A percentile compares a stretch with the other conserved stretches of the same genome.
Conservation (phyloP, 1,139 yeast species). For the Yueomyces sp. region DNA sequence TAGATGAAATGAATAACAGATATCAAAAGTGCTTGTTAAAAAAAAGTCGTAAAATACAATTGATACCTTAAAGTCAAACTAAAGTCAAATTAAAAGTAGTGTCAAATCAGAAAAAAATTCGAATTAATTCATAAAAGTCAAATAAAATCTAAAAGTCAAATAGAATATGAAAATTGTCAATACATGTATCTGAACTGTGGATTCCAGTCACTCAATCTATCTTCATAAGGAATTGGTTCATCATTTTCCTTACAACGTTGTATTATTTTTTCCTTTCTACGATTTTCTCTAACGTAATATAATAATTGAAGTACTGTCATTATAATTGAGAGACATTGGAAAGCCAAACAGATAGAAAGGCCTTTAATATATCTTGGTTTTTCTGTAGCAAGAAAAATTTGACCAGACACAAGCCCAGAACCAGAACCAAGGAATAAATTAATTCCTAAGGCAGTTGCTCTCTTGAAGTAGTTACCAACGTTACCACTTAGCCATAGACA, state of each 20-base stretch:
- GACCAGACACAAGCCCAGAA: slow-evolving; percentile 37
- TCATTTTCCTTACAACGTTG: slow-evolving; percentile 22
- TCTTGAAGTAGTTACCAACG: slow-evolving; percentile 32
- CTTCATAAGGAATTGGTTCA: slow-evolving; percentile 35
- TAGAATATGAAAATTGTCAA: slow-evolving; percentile 9
- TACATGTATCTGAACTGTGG: slow-evolving; percentile 45
- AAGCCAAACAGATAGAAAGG: slow-evolving; percentile 38
- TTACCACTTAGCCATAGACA: slow-evolving; percentile 36
- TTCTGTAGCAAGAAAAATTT: slow-evolving; percentile 25
- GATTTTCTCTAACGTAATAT: slow-evolving; percentile 31
- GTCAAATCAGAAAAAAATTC: too few species aligned
- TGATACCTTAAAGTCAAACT: too few species aligned
- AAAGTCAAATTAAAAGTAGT: too few species aligned
- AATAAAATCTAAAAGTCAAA: background rate
- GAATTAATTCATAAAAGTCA: too few species aligned
- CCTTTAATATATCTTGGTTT: slow-evolving; percentile 28
- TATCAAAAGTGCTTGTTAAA: too few species aligned
- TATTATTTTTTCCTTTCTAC: slow-evolving; percentile 26
- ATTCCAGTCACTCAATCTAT: slow-evolving; percentile 47
- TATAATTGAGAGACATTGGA: slow-evolving; percentile 38
- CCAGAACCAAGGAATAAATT: slow-evolving; percentile 34
- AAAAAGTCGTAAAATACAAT: too few species aligned
- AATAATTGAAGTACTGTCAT: slow-evolving; percentile 33
- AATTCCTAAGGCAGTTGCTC: slow-evolving; percentile 34
- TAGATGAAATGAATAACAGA: too few species aligned